Conservation (phyloP, 345 rosid species). For the Litchi chinensis region DNA sequence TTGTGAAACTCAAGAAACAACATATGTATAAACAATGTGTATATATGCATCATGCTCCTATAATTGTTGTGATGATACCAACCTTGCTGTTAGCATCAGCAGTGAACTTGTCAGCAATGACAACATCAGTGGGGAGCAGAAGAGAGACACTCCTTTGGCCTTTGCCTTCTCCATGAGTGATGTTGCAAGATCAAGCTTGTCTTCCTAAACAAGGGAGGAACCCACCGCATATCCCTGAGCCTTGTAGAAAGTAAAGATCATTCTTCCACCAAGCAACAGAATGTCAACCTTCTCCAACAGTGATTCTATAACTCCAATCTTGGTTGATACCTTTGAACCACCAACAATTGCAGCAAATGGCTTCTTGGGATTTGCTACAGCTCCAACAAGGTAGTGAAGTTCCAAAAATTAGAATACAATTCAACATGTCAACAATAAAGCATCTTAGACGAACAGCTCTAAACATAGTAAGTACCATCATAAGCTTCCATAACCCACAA, state of each 20-base stretch:
- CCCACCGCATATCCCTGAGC: slow-evolving; percentile 88
- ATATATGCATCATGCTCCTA: not conserved
- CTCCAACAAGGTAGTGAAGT: slow-evolving; percentile 95
- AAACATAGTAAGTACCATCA: not conserved
- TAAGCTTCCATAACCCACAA: not conserved
- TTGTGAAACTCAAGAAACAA: too few relatives aligned
- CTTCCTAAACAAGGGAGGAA: slow-evolving; percentile 92
- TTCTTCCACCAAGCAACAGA: slow-evolving; percentile 94
- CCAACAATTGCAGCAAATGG: slow-evolving; percentile 98
- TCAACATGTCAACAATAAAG: not conserved
- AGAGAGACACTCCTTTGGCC: slow-evolving; percentile 86
- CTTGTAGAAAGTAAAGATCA: slow-evolving; percentile 98
- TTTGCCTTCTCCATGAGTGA: slow-evolving; percentile 88
- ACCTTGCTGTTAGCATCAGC: slow-evolving; percentile 93
- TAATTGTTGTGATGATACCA: slow-evolving; percentile 9
- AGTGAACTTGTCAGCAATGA: slow-evolving; percentile 90
- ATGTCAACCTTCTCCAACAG: slow-evolving; percentile 80
- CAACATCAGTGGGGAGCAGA: slow-evolving; percentile 80
- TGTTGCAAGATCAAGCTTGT: slow-evolving; percentile 84
- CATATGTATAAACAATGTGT: not conserved
- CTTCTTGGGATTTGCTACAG: slow-evolving; percentile 84
- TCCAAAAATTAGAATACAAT: slow-evolving; percentile 49
- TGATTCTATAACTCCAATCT: slow-evolving; percentile 95
- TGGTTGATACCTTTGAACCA: slow-evolving; percentile 89
- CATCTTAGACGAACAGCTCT: not conserved